Evolutionary conservation across 345 rosid species (phyloP).

Genomic region (Cochlearia excelsa): DNA sequence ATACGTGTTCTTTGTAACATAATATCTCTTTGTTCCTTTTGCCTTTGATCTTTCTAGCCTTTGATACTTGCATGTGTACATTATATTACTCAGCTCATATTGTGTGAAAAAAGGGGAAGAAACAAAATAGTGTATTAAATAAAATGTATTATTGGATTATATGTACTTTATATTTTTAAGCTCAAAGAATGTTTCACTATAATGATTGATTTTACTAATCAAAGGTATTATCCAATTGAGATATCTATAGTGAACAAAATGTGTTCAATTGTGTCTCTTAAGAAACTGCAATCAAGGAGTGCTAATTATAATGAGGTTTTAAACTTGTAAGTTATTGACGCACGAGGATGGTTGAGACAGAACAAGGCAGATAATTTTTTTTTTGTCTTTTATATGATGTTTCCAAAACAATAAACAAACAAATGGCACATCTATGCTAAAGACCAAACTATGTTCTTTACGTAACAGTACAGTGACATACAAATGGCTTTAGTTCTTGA

Average conservation of each 20-base stretch:
- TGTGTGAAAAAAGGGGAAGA: conserved; percentile 16
- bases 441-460: conserved; percentile 8
- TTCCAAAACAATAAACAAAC: too few species aligned
- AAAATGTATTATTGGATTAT: too few species aligned
- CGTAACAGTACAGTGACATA: conserved; percentile 11
- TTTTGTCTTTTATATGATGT: too few species aligned
- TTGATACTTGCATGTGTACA: conserved; percentile 25
- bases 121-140: conserved; percentile 22
- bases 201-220: background rate
- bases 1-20: conserved; percentile 28
- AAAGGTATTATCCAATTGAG: background rate
- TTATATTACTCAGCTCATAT: conserved; percentile 9
- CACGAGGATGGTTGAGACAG: too few species aligned
- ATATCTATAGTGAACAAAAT: too few species aligned
- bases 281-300: too few species aligned
- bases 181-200: background rate
- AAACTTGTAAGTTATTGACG: too few species aligned
- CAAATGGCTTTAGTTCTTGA: conserved; percentile 26
- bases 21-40: conserved; percentile 16
- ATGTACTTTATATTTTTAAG: too few species aligned
- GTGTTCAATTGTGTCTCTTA: too few species aligned
- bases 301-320: too few species aligned
- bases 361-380: too few species aligned
- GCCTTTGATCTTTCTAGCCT: conserved; percentile 19
- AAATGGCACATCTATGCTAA: conserved; percentile 6